Base-by-base conservation (phyloP, 768 basidiomycete genomes). In the Crucibulum laeve region DNA sequence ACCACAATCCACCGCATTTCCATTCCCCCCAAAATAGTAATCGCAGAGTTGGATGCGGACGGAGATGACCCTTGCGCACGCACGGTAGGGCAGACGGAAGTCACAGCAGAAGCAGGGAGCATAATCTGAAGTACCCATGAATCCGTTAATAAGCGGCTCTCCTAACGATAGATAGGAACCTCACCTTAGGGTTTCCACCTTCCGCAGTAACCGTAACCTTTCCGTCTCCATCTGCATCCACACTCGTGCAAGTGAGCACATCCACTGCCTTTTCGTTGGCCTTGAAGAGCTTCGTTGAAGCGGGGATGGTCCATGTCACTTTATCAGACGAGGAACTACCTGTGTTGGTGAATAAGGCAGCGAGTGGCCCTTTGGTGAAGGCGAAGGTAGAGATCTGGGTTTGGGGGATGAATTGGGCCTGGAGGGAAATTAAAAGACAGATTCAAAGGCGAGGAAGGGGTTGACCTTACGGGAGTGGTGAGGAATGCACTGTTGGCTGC, bases 311-410 rank as follows among this genome's bases (percentile, higher is more conserved):
- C 77, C 77, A 81, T 19, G 47, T 57, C 19, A 60, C 55, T 7
- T 52, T 43, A 4, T 57, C 54, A 11, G 60, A 53, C n/a, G 63
- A 62, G 36, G 55, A 47, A 40, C 55, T 65, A 25, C 80, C 81
- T 26, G 63, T 54, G 59, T 83, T 82, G 3, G 81, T 75, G 47
- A 82, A 54, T 25, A 82, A 70, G 4, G 74, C 61, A 34, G 82
- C 68, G 47, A 84, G 57, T 1, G 82, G 80, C 0, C 71, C 68
- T 50, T 83, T 83, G 28, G 67, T 78, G 25, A 81, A 55, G 1
- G 65, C 73, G 23, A 83, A 56, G 0, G 68, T 60, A 40, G 68
- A 62, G 3, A 62, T 46, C 24, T 69, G 57, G 24, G 65, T 48
- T 18, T 71, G 65, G 3, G 59, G 45, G 39, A 76, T 56, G 54